Conservation (phyloP, 208 protist genomes). For the Entamoeba dispar region DNA sequence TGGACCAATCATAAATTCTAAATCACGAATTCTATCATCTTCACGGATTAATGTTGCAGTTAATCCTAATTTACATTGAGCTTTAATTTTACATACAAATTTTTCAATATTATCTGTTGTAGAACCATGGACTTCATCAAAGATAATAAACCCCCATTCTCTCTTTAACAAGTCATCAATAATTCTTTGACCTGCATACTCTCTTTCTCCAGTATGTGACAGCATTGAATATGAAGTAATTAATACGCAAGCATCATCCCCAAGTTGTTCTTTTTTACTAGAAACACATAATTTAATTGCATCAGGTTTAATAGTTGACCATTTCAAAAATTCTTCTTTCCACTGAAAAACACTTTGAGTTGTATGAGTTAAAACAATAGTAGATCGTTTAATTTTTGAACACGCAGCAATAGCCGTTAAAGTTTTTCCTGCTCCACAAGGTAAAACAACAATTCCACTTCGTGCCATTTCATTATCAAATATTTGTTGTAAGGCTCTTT, state of each 20-base stretch:
- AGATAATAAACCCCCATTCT: slow-evolving; percentile 82
- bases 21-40: slow-evolving; percentile 83
- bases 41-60: slow-evolving; percentile 75
- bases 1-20: slow-evolving; percentile 91
- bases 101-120: slow-evolving; percentile 15
- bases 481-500: not conserved
- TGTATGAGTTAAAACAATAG: slow-evolving; percentile 64
- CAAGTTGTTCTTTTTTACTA: slow-evolving; percentile 23
- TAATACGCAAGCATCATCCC: slow-evolving; percentile 45
- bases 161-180: slow-evolving; percentile 8
- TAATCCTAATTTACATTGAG: slow-evolving; percentile 86
- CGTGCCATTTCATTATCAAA: slow-evolving; percentile 24
- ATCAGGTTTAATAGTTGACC: slow-evolving; percentile 42
- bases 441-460: slow-evolving; percentile 85
- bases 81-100: slow-evolving; percentile 25
- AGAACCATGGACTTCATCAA: slow-evolving; percentile 87
- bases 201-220: slow-evolving; percentile 46
- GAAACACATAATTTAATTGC: not conserved
- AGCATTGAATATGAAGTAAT: slow-evolving; percentile 96
- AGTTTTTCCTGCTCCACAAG: slow-evolving; percentile 97
- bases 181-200: not conserved
- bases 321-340: slow-evolving; percentile 68
- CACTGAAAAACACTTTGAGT: slow-evolving; percentile 80
- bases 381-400: slow-evolving; percentile 70
- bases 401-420: slow-evolving; percentile 84